Conservation (phyloP, 2,329 filamentous ascomycete genomes). For the Trichoderma citrinoviride region DNA sequence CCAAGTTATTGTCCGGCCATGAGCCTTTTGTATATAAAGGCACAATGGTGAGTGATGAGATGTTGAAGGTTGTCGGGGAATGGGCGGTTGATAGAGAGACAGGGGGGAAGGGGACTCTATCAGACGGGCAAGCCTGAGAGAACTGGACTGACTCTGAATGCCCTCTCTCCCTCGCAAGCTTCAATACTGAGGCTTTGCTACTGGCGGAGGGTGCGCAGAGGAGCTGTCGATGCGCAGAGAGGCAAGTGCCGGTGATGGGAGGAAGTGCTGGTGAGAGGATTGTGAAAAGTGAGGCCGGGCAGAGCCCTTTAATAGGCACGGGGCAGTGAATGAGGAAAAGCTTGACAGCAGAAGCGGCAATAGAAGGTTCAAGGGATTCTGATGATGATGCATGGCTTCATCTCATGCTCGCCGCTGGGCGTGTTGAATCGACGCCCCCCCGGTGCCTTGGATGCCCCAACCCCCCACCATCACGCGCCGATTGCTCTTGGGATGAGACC, state of each 20-base stretch:
- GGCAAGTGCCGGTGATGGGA: constrained; percentile 7
- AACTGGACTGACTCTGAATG: constrained; percentile 20
- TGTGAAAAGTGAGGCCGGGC: constrained; percentile 14
- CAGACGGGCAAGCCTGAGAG: constrained; percentile 3
- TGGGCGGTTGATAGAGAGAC: neutral
- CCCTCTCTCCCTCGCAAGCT: constrained; percentile 11
- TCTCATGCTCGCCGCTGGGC: neutral
- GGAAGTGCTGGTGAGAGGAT: constrained; percentile 10
- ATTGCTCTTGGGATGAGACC: constrained; percentile 22
- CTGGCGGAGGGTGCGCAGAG: constrained; percentile 7
- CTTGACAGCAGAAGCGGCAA: neutral
- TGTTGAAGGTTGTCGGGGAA: neutral
- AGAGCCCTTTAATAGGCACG: constrained; percentile 22
- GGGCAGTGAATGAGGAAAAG: constrained; percentile 17
- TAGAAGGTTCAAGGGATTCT: neutral
- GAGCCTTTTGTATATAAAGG: neutral
- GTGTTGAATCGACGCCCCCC: constrained; percentile 18
- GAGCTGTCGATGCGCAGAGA: constrained; percentile 1
- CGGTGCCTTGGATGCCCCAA: neutral
- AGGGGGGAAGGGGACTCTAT: neutral
- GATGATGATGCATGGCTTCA: constrained; percentile 9
- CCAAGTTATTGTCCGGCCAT: neutral
- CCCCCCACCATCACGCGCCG: constrained; percentile 23
- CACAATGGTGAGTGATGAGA: neutral
- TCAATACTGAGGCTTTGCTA: constrained; percentile 12